Conservation (phyloP, 805 yeast species). For the Candida palmyrensis region DNA sequence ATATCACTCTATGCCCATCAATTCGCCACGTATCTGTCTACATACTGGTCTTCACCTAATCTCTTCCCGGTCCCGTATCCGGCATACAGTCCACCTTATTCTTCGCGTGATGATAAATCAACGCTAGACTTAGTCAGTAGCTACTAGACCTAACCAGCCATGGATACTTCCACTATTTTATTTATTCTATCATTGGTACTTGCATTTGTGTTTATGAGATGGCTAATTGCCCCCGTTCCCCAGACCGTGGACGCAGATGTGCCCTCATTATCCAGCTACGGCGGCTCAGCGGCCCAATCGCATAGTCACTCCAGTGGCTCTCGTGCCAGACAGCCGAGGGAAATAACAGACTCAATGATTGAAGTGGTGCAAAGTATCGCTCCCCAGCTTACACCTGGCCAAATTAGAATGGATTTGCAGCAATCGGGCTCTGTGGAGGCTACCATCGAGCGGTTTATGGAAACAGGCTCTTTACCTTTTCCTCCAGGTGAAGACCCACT, state of each 20-base stretch:
- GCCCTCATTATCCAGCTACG: conserved; percentile 1
- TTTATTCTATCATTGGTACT: conserved; percentile 44
- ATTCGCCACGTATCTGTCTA: no score
- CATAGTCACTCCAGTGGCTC: conserved; percentile 9
- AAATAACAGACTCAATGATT: conserved; percentile 67
- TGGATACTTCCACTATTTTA: conserved; percentile 53
- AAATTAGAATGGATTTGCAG: conserved; percentile 69
- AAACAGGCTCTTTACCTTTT: conserved; percentile 53
- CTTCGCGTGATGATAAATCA: no score
- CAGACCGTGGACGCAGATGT: conserved; percentile 17
- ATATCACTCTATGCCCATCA: no score
- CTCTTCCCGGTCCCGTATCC: no score
- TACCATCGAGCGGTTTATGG: conserved; percentile 70
- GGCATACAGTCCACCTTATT: no score
- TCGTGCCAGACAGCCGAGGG: conserved; percentile 29
- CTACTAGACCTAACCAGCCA: no score
- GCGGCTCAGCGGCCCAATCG: conserved; percentile 5
- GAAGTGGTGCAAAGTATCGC: conserved; percentile 82
- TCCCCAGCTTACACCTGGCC: conserved; percentile 63
- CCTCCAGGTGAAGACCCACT: conserved; percentile 37
- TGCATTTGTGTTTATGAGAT: conserved; percentile 57
- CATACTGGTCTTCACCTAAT: no score
- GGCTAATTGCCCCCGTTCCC: conserved; percentile 60
- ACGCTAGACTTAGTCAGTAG: no score
- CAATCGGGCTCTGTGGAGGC: conserved; percentile 75